Base-by-base conservation (phyloP, 306 rosid genomes). In the Trifolium dubium region DNA sequence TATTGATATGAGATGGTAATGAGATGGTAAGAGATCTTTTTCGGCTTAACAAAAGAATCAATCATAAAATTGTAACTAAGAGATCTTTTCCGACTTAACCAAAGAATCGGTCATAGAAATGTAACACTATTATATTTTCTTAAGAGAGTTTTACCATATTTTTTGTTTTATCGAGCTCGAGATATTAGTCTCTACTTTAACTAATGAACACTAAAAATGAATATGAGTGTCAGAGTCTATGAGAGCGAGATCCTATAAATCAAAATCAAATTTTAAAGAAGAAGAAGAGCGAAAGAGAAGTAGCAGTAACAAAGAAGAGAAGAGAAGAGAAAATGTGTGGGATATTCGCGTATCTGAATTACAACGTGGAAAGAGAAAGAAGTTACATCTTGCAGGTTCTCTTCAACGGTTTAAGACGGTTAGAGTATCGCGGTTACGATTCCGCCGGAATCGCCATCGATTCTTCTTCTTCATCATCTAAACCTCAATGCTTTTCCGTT, bases 341-440 rank as follows among this genome's bases (percentile, higher is more conserved):
- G 82, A 94, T 94, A 35, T 94, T 94, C 65, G 97, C 99, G 15
- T 94, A 94, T 75, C 89, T 94, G 90, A 94, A 94, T 83, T 89
- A 87, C 91, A 78, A 92, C 28, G 91, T 90, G 6, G 79, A 83
- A 40, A 85, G 94, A 79, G 99, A 94, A 74, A 82, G 99, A 81
- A 80, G 95, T 2, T 92, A 88, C 74, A 90, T 94, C 84, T 85
- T 94, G 15, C 96, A 92, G 75, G 97, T 94, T 8, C 86, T 94
- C 44, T 92, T 94, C 85, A 94, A 94, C 80, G 99, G 97, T 3
- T 81, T 92, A 5, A 78, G 97, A 67, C 85, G 99, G 58, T 79
- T 94, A 83, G 99, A 94, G 67, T 94, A 94, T 70, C 82, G 99
- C 4, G 99, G 99, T 50, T 94, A 94, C 66, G 99, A 94, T 87